These are phyloP conservation scores for Orychophragmus violaceus DNA, from an alignment of 345 rosid genomes.

Conservation along the genomic window DNA sequence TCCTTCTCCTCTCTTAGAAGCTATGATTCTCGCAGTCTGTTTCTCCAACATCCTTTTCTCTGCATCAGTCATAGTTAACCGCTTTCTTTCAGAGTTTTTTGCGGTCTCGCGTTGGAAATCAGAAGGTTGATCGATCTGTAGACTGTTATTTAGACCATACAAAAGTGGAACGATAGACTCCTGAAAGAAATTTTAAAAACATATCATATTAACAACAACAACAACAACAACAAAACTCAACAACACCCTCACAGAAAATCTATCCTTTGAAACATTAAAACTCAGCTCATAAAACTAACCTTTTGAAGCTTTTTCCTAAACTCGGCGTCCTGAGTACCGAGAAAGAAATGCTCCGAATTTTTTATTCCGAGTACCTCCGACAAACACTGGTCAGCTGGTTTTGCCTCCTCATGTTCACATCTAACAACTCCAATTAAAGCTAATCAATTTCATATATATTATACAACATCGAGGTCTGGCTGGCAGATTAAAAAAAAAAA, in stretches of 20 bases:
- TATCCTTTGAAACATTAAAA: neutral
- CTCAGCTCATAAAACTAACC: constrained; percentile 35
- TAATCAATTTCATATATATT: neutral
- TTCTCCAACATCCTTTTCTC: constrained; percentile 45
- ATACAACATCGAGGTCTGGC: neutral
- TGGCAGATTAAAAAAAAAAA: neutral
- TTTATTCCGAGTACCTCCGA: constrained; percentile 48
- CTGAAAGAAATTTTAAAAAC: constrained; percentile 33
- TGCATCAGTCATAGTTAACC: constrained; percentile 42
- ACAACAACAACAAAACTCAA: neutral
- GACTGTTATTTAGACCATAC: constrained; percentile 63
- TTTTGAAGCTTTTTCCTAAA: constrained; percentile 60
- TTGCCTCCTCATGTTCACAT: constrained; percentile 66
- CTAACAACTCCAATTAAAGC: constrained; percentile 33
- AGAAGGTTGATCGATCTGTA: constrained; percentile 79
- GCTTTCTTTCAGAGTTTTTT: constrained; percentile 53
- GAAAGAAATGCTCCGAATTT: constrained; percentile 71
- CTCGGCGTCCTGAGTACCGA: constrained; percentile 73
- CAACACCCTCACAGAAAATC: neutral
- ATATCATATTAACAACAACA: neutral
- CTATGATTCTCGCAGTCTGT: constrained; percentile 34
- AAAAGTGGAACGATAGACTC: constrained; percentile 74
- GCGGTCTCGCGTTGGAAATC: constrained; percentile 56
- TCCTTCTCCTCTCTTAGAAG: constrained; percentile 19
- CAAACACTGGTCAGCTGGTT: constrained; percentile 64